Conservation (phyloP, 164 flowering plant genomes). For the Hamamelis virginiana region DNA sequence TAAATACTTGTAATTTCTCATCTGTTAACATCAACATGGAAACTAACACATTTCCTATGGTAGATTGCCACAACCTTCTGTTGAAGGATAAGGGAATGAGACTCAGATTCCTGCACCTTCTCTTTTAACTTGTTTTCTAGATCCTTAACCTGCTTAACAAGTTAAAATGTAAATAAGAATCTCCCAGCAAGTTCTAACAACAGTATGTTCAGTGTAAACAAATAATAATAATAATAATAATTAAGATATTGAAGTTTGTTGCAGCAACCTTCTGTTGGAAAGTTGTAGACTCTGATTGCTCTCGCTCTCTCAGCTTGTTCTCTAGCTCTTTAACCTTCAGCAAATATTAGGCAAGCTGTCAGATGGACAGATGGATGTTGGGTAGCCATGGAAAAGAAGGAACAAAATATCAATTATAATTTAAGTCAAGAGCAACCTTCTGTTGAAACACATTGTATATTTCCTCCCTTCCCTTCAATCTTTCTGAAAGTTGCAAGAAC, state of each 20-base stretch:
- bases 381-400: background rate
- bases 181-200: too few relatives aligned
- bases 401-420: background rate
- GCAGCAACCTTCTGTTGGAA: conserved; percentile 33
- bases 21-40: background rate
- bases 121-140: conserved; percentile 58
- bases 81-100: conserved; percentile 38
- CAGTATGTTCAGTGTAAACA: too few relatives aligned
- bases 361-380: background rate
- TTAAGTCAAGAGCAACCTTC: conserved; percentile 32
- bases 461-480: conserved; percentile 62
- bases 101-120: conserved; percentile 44
- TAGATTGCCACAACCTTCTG: conserved; percentile 46
- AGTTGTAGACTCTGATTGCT: conserved; percentile 22
- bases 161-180: too few relatives aligned
- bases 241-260: background rate
- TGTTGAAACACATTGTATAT: conserved; percentile 39
- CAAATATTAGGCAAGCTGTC: background rate
- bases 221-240: too few relatives aligned
- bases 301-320: conserved; percentile 39
- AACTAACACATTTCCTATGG: background rate
- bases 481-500: conserved; percentile 48
- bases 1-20: background rate
- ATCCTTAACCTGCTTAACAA: conserved; percentile 39
- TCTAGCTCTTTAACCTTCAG: conserved; percentile 47